These are phyloP conservation scores for Tylopilus rubrobrunneus DNA, from an alignment of 768 basidiomycete genomes.

Conservation along the genomic window DNA sequence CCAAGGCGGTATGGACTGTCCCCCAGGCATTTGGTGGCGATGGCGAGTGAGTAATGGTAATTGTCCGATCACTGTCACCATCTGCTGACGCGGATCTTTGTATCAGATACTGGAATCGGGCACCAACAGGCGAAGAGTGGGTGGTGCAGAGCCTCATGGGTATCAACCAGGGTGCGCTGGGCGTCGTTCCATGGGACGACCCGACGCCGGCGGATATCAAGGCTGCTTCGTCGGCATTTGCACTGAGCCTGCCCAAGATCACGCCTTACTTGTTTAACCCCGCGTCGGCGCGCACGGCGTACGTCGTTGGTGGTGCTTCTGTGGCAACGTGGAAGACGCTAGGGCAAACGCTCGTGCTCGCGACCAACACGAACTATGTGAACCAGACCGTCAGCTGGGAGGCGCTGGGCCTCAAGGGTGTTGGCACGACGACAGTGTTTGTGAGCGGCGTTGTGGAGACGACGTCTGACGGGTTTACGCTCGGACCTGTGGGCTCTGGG, in stretches of 20 bases:
- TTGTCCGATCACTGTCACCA: too few species aligned
- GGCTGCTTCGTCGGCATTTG: slow-evolving; percentile 38
- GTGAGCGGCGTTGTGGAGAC: slow-evolving; percentile 14
- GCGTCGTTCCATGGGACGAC: slow-evolving; percentile 49
- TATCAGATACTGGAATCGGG: slow-evolving; percentile 50
- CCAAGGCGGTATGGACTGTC: slow-evolving; percentile 74
- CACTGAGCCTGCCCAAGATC: slow-evolving; percentile 42
- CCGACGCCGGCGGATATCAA: slow-evolving; percentile 54
- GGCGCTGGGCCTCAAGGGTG: slow-evolving; percentile 24
- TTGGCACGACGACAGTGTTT: slow-evolving; percentile 1
- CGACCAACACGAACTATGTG: slow-evolving; percentile 47
- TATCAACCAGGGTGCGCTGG: slow-evolving; percentile 68
- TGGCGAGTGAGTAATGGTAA: slow-evolving; percentile 21
- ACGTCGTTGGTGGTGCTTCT: slow-evolving; percentile 41
- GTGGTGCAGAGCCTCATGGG: slow-evolving; percentile 61
- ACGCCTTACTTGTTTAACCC: slow-evolving; percentile 45
- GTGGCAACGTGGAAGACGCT: slow-evolving; percentile 48
- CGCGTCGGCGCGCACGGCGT: slow-evolving; percentile 35
- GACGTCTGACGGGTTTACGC: background rate
- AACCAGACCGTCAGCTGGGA: slow-evolving; percentile 31
- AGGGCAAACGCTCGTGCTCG: slow-evolving; percentile 43
- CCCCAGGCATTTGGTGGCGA: slow-evolving; percentile 67
- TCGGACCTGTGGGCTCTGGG: background rate
- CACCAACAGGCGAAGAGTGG: slow-evolving; percentile 68
- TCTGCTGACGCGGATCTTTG: background rate